Conservation (phyloP, 2,329 filamentous ascomycete genomes). For the Colletotrichum zoysiae region DNA sequence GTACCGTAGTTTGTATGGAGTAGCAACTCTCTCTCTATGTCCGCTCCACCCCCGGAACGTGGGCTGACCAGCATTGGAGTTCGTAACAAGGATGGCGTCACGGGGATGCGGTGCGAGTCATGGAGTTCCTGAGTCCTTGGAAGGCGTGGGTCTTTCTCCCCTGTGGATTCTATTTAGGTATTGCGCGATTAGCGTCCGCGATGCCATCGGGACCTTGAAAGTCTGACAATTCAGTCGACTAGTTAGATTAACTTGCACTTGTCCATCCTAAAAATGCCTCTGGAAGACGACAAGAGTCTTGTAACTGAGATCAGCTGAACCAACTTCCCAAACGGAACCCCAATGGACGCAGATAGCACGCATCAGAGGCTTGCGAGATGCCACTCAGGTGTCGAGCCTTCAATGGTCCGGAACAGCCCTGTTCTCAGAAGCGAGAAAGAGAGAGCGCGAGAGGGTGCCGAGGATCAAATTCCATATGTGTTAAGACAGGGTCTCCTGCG, state of each 20-base stretch:
- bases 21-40: not conserved
- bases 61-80: conserved; percentile 23
- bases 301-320: not conserved
- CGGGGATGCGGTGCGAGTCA: conserved; percentile 36
- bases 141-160: conserved; percentile 36
- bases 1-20: conserved; percentile 23
- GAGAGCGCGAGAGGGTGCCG: not conserved
- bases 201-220: conserved; percentile 31
- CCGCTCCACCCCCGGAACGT: conserved; percentile 7
- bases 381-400: not conserved
- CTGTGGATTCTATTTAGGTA: conserved; percentile 37
- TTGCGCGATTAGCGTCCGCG: conserved; percentile 28
- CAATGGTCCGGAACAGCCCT: not conserved
- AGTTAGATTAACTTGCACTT: not conserved
- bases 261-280: not conserved
- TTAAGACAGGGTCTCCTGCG: conserved; percentile 37
- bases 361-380: conserved; percentile 17
- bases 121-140: conserved; percentile 22
- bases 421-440: too few species aligned
- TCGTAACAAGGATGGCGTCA: conserved; percentile 33
- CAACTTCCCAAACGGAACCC: not conserved
- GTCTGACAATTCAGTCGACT: not conserved
- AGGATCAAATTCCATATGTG: not conserved
- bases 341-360: conserved; percentile 19
- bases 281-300: not conserved